Evolutionary conservation across 75 land plant species (phyloP), one percentile per base, ranked within the genome.

Genomic region (Selaginella tamariscina): DNA sequence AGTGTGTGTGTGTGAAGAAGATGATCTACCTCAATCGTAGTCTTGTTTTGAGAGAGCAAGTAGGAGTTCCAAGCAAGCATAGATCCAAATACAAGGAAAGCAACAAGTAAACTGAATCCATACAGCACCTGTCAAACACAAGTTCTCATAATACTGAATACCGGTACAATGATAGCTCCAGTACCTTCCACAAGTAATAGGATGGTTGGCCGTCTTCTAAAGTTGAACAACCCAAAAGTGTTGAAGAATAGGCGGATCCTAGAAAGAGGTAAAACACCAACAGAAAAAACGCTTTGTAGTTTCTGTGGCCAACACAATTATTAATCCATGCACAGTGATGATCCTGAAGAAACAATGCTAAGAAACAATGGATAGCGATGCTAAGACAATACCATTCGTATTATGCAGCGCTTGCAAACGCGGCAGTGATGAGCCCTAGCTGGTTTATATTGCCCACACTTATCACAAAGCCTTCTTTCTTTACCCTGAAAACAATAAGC

Each of bases 381-480:
- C 15, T 5, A 64, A 29, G 29, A 64, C 49, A 78, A 65, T 88
- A 92, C 97, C 98, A 93, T 93, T 72, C 91, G 72, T 56, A 93
- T 69, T 32, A 93, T 86, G 80, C 98, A 93, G 69, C 91, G 84
- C 76, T 83, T 86, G 83, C 98, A 93, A 56, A 85, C 83, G 60
- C 98, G 95, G 68, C 98, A 93, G 73, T 93, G 98, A 79, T 93
- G 98, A 21, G 98, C 86, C 68, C 98, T 87, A 13, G 98, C 90
- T 26, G 98, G 98, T 72, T 93, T 93, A 67, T 86, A 89, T 21
- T 79, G 90, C 9, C 79, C 78, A 76, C 49, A 39, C 15, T 39
- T 39, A 5, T 39, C 49, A 15, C 49, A 39, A 39, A 39, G 15
- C 49, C 49, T 39, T 39, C 49, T 39, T 15, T 39, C 49, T 39